Conservation (phyloP, 345 rosid species). For the Sapria himalayana region DNA sequence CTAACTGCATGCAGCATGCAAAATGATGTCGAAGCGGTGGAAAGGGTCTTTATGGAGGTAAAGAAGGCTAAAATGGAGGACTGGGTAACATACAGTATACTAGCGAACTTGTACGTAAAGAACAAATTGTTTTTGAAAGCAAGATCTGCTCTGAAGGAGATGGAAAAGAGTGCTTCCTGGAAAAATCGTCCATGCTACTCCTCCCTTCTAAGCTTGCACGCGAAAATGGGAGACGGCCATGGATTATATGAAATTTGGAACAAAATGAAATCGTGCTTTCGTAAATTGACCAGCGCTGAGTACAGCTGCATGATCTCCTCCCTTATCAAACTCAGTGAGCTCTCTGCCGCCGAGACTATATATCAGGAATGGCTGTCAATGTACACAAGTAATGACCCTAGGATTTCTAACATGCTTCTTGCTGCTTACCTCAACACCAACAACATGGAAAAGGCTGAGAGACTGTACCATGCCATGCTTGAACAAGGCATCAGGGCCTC, state of each 20-base stretch:
- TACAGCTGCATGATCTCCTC: conserved; percentile 63
- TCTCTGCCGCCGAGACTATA: conserved; percentile 38
- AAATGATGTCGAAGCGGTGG: conserved; percentile 37
- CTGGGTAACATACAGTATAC: conserved; percentile 60
- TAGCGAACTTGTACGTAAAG: conserved; percentile 43
- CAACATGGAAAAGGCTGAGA: conserved; percentile 32
- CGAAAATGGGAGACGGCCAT: conserved; percentile 37
- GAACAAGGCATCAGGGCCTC: conserved; percentile 34
- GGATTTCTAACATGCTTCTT: conserved; percentile 50
- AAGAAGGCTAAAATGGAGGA: conserved; percentile 38
- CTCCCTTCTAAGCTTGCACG: conserved; percentile 55
- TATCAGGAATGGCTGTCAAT: conserved; percentile 65
- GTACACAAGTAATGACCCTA: conserved; percentile 35
- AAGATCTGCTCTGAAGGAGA: conserved; percentile 41
- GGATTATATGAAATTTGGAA: conserved; percentile 50
- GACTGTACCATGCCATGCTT: conserved; percentile 22
- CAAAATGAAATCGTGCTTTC: conserved; percentile 37
- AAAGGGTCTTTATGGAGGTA: conserved; percentile 32
- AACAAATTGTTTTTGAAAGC: conserved; percentile 31
- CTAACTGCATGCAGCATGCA: conserved; percentile 33
- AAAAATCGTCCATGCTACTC: conserved; percentile 38
- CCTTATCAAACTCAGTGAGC: conserved; percentile 41
- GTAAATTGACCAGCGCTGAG: conserved; percentile 52
- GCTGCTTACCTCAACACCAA: conserved; percentile 42
- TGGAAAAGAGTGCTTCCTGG: conserved; percentile 55